Conservation (phyloP, 1,284 basidiomycete genomes). For the Filobasidium uniguttulatum region DNA sequence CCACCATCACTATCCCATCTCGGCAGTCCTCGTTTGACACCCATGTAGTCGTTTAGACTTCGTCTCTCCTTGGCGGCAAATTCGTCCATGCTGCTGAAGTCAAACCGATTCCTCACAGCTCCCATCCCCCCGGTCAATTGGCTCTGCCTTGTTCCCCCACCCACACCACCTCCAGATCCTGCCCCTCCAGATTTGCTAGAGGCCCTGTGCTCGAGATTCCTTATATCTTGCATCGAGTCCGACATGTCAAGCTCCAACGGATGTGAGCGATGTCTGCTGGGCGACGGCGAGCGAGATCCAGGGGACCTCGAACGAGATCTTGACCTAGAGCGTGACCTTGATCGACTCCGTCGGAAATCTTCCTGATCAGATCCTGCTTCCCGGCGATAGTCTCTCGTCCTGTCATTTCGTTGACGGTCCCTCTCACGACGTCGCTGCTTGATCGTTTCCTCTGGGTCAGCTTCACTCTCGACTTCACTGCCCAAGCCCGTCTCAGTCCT, state of each 20-base stretch:
- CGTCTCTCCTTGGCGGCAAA: slow-evolving; percentile 65
- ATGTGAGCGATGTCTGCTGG: neutral
- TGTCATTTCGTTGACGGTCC: slow-evolving; percentile 1
- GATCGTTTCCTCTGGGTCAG: slow-evolving; percentile 5
- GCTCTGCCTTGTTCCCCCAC: too few species aligned
- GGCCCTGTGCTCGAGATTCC: too few species aligned
- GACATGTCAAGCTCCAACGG: too few species aligned
- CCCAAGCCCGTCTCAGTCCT: neutral
- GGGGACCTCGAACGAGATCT: too few species aligned
- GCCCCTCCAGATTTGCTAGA: too few species aligned
- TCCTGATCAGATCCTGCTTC: slow-evolving; percentile 2
- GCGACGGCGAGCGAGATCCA: slow-evolving; percentile 2
- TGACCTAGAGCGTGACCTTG: neutral
- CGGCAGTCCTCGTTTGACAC: too few species aligned
- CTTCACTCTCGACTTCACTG: slow-evolving; percentile 1
- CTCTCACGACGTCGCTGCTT: neutral
- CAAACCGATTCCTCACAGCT: slow-evolving; percentile 43
- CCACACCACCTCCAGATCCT: too few species aligned
- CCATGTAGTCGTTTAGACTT: too few species aligned
- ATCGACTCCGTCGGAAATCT: neutral
- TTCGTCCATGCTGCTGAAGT: slow-evolving; percentile 66
- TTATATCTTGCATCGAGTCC: slow-evolving; percentile 11
- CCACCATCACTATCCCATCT: too few species aligned
- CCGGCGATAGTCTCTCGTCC: neutral
- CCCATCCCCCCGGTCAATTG: slow-evolving; percentile 18